A percentile compares a stretch with the other conserved stretches of the same genome.
phyloP scores from a whole-genome alignment of 2,329 filamentous ascomycete genomes.

The Purpureocillium takamizusanense region DNA sequence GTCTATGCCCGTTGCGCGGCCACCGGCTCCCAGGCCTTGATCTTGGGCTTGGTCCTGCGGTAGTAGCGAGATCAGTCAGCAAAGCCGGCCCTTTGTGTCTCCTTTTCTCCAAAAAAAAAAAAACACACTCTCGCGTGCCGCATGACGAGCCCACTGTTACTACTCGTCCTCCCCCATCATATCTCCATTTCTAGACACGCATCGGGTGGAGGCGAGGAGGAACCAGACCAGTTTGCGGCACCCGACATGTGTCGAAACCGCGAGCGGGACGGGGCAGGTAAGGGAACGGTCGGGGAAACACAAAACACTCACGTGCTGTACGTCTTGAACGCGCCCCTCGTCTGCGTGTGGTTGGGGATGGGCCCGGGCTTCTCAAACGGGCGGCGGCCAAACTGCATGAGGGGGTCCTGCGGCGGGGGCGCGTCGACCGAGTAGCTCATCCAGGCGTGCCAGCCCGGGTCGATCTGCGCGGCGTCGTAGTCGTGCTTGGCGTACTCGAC shows the following conservation, averaged over 20 bases:
- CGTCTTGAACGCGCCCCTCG: constrained; percentile 75
- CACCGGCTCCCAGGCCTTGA: constrained; percentile 42
- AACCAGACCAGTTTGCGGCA: no score
- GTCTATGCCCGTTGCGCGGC: constrained; percentile 23
- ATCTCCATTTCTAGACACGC: no score
- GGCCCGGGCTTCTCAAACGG: constrained; percentile 68
- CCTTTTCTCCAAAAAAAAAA: no score
- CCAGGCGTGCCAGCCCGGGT: constrained; percentile 98
- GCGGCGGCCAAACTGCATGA: constrained; percentile 58
- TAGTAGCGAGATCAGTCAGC: not conserved
- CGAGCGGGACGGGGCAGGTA: no score
- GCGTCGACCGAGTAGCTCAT: constrained; percentile 89
- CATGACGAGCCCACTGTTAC: no score
- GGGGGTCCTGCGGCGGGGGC: constrained; percentile 67
- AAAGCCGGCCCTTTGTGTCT: no score
- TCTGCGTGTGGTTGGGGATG: constrained; percentile 65
- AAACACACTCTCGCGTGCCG: no score
- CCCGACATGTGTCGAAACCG: no score
- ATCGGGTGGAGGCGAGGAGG: no score
- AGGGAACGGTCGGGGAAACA: no score
- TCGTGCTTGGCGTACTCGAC: constrained; percentile 91
- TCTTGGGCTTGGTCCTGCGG: constrained; percentile 42
- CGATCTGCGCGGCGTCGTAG: constrained; percentile 73
- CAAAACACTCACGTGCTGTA: constrained; percentile 86
- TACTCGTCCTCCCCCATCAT: no score